Conservation (phyloP, 257 asterid genomes). For the Apocynum venetum region DNA sequence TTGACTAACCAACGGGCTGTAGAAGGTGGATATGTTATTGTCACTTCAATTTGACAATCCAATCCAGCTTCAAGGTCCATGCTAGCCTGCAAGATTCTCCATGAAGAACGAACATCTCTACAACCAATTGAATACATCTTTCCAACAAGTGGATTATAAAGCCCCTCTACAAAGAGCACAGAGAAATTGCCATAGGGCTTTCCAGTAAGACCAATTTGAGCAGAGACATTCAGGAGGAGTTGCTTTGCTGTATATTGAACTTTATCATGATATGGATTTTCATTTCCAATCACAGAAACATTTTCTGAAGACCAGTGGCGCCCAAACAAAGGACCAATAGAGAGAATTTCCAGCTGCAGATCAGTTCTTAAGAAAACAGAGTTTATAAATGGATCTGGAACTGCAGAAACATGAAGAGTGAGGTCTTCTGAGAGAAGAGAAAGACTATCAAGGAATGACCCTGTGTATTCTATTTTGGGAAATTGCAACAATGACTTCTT, state of each 20-base stretch:
- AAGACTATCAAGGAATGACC: constrained; percentile 37
- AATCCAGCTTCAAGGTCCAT: constrained; percentile 78
- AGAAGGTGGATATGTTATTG: constrained; percentile 67
- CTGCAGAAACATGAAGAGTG: constrained; percentile 59
- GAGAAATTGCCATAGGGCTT: constrained; percentile 42
- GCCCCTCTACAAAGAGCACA: constrained; percentile 60
- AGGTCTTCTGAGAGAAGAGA: constrained; percentile 74
- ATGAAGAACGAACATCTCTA: constrained; percentile 74
- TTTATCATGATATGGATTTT: constrained; percentile 21
- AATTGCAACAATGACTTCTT: constrained; percentile 67
- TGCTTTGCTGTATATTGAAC: constrained; percentile 49
- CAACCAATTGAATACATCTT: constrained; percentile 85
- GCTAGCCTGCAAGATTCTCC: constrained; percentile 71
- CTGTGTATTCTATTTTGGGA: constrained; percentile 59
- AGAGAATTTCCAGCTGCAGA: constrained; percentile 60
- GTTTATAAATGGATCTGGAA: constrained; percentile 48
- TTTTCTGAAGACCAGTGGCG: constrained; percentile 37
- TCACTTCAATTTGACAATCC: constrained; percentile 65
- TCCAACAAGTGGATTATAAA: constrained; percentile 64
- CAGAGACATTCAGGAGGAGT: constrained; percentile 74
- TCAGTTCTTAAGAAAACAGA: constrained; percentile 36
- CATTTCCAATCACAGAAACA: constrained; percentile 24
- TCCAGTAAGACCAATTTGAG: constrained; percentile 54
- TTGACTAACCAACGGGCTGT: constrained; percentile 65
- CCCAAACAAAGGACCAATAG: constrained; percentile 67